Conservation (phyloP, 371 early-diverging fungal genomes). For the Rhizopus stolonifer region DNA sequence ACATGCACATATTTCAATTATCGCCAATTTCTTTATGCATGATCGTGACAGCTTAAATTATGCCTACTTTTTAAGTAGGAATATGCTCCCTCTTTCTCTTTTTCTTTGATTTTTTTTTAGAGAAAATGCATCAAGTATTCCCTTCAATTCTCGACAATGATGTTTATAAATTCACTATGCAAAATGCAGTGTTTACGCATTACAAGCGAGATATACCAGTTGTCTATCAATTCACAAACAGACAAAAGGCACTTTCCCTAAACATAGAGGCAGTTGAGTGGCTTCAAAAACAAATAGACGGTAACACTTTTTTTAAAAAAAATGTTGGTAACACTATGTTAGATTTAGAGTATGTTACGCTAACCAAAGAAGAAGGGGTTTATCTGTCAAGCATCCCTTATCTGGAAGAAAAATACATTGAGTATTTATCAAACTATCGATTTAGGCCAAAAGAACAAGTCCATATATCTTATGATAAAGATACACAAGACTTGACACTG, state of each 20-base stretch:
- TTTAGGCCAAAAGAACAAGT: conserved; percentile 65
- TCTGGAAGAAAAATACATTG: conserved; percentile 57
- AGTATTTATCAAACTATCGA: conserved; percentile 55
- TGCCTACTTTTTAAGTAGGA: not conserved
- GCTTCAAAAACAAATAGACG: conserved; percentile 46
- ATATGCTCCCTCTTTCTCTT: not conserved
- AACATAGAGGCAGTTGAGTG: conserved; percentile 48
- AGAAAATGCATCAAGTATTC: conserved; percentile 26
- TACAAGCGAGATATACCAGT: conserved; percentile 64
- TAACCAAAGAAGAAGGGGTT: conserved; percentile 52
- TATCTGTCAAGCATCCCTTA: conserved; percentile 55
- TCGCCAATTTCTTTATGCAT: not conserved
- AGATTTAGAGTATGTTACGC: conserved; percentile 37
- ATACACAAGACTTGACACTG: conserved; percentile 40
- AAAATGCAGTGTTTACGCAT: conserved; percentile 71
- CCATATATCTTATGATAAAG: conserved; percentile 30
- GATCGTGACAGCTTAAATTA: not conserved
- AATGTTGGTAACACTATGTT: not conserved
- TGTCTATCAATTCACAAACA: conserved; percentile 70
- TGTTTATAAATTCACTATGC: conserved; percentile 83
- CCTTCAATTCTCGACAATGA: conserved; percentile 72
- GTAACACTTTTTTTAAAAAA: conserved; percentile 25
- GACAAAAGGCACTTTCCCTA: conserved; percentile 47
- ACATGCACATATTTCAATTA: not conserved
- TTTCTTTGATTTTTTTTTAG: not conserved